phyloP scores from a whole-genome alignment of 768 basidiomycete species.

The Lentinula guzmanii region DNA sequence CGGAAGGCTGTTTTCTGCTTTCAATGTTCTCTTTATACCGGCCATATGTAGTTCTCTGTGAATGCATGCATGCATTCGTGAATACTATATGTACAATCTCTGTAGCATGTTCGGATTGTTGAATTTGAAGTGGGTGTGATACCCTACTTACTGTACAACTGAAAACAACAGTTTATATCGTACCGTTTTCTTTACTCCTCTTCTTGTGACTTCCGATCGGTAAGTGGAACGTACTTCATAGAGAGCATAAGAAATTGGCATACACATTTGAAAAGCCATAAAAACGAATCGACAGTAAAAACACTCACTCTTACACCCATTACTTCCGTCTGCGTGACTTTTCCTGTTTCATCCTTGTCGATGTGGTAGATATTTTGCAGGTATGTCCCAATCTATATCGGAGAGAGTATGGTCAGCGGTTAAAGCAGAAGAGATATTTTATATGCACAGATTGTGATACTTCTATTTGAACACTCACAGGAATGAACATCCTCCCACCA shows the following conservation, averaged over 20 bases:
- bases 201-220: conserved; percentile 46
- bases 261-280: background rate
- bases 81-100: too few relatives aligned
- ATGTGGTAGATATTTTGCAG: conserved; percentile 10
- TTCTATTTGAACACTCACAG: conserved; percentile 53
- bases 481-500: conserved; percentile 88
- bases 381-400: conserved; percentile 4
- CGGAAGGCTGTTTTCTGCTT: background rate
- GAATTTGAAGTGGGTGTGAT: too few relatives aligned
- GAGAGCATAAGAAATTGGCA: background rate
- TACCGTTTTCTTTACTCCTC: background rate
- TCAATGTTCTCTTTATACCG: background rate
- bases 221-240: conserved; percentile 62
- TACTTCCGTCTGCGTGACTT: conserved; percentile 54
- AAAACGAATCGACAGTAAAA: background rate
- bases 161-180: background rate
- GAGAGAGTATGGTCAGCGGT: background rate
- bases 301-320: conserved; percentile 78
- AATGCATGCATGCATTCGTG: too few relatives aligned
- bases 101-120: too few relatives aligned
- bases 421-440: too few relatives aligned
- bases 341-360: conserved; percentile 36
- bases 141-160: background rate
- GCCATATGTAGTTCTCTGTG: background rate
- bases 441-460: background rate